These are phyloP conservation scores for Rhynchospora breviuscula DNA, from an alignment of 176 grass and related monocot genomes.

Conservation along the genomic window DNA sequence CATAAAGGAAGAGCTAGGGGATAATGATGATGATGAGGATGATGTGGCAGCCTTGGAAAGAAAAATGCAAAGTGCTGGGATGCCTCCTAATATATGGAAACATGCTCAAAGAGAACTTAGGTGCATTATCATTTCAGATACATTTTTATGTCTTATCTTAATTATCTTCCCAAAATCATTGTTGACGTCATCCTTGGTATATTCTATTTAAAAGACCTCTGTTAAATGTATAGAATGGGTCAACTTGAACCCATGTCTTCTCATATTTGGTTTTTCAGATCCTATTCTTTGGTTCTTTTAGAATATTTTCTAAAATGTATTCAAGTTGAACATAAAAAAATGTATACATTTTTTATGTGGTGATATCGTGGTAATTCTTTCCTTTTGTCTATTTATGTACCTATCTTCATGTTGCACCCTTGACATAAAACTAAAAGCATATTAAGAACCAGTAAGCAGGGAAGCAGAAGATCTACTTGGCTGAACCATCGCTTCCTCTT, in stretches of 20 bases:
- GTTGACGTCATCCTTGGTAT: not conserved
- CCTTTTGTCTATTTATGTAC: not conserved
- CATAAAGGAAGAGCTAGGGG: constrained; percentile 97
- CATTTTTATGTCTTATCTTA: constrained; percentile 18
- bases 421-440: not conserved
- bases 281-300: not conserved
- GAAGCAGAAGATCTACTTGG: not conserved
- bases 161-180: not conserved
- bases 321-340: not conserved
- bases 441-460: not conserved
- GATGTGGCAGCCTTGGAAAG: constrained; percentile 89
- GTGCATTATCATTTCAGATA: constrained; percentile 37
- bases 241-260: not conserved
- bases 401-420: not conserved
- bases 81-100: constrained; percentile 98
- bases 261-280: not conserved
- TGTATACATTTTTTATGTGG: not conserved
- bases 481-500: not conserved
- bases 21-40: constrained; percentile 97
- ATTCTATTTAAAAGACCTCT: not conserved
- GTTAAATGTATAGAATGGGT: not conserved
- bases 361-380: not conserved
- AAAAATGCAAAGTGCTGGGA: constrained; percentile 97
- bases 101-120: constrained; percentile 92
- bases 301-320: not conserved